These are phyloP conservation scores for Davidsoniella virescens DNA, from an alignment of 2,329 filamentous ascomycete species.

Conservation along the genomic window DNA sequence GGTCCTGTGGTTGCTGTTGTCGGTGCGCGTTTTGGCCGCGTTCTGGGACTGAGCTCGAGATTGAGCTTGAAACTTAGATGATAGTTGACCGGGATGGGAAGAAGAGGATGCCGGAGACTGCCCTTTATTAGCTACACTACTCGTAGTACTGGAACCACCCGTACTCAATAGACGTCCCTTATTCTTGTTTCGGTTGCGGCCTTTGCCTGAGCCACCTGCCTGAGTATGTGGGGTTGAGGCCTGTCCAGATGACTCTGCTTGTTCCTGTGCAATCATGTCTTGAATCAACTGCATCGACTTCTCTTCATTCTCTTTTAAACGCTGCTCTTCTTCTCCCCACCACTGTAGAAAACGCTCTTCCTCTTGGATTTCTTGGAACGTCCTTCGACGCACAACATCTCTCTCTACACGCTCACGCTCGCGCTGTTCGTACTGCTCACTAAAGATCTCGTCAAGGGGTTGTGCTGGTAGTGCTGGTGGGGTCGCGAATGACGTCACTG, in stretches of 20 bases:
- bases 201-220: too few species aligned
- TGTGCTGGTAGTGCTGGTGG: slow-evolving; percentile 6
- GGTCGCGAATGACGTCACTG: slow-evolving; percentile 33
- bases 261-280: slow-evolving; percentile 3
- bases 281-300: slow-evolving; percentile 7
- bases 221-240: too few species aligned
- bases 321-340: slow-evolving; percentile 76
- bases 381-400: slow-evolving; percentile 75
- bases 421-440: slow-evolving; percentile 50
- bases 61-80: too few species aligned
- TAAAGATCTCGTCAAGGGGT: slow-evolving; percentile 76
- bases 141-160: too few species aligned
- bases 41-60: too few species aligned
- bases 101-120: too few species aligned
- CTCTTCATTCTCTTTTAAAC: slow-evolving; percentile 47
- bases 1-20: too few species aligned
- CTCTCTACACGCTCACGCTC: slow-evolving; percentile 62
- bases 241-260: neutral
- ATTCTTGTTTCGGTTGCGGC: neutral
- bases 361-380: slow-evolving; percentile 84
- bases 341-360: slow-evolving; percentile 95
- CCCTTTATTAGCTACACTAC: too few species aligned
- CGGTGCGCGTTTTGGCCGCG: too few species aligned
- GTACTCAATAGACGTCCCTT: neutral
- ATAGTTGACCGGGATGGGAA: too few species aligned